Percentiles rank a stretch among this genome's conserved stretches.
phyloP scores from a whole-genome alignment of 2,329 filamentous ascomycete species.

The Xylaria digitata region DNA sequence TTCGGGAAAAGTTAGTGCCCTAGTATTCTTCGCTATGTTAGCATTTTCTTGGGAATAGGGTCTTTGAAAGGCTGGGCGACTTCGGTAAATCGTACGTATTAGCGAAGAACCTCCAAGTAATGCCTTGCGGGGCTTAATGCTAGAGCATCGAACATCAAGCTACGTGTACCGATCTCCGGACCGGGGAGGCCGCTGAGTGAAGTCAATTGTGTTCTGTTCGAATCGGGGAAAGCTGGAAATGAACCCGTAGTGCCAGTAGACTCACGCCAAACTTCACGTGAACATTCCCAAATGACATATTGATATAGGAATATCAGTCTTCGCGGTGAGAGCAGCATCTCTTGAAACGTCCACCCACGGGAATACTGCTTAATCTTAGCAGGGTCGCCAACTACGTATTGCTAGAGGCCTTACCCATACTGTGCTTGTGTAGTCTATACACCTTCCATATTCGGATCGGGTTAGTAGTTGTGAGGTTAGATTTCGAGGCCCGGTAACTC shows the following conservation, averaged over 20 bases:
- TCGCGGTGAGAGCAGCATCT: conserved; percentile 21
- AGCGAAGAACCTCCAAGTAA: background rate
- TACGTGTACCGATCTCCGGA: no score
- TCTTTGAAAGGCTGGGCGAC: background rate
- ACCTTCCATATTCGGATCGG: background rate
- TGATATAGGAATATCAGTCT: conserved; percentile 20
- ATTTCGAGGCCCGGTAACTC: conserved; percentile 14
- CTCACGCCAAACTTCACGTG: conserved; percentile 3
- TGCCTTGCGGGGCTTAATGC: background rate
- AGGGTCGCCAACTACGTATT: background rate
- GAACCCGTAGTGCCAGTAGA: background rate
- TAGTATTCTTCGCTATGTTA: conserved; percentile 5
- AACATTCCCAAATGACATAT: conserved; percentile 25
- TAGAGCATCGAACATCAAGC: no score
- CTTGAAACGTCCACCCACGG: conserved; percentile 27
- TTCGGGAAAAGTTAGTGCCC: conserved; percentile 8
- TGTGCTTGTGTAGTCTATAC: background rate
- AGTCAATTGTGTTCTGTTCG: background rate
- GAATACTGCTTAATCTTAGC: background rate
- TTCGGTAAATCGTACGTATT: background rate
- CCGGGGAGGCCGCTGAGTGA: no score
- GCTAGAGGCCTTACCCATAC: background rate
- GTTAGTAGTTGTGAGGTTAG: background rate
- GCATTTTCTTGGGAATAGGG: background rate
- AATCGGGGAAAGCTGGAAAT: no score